Evolutionary conservation across 768 basidiomycete species (phyloP), one percentile per base, ranked within the genome.

Genomic region (Psilocybe azurescens): DNA sequence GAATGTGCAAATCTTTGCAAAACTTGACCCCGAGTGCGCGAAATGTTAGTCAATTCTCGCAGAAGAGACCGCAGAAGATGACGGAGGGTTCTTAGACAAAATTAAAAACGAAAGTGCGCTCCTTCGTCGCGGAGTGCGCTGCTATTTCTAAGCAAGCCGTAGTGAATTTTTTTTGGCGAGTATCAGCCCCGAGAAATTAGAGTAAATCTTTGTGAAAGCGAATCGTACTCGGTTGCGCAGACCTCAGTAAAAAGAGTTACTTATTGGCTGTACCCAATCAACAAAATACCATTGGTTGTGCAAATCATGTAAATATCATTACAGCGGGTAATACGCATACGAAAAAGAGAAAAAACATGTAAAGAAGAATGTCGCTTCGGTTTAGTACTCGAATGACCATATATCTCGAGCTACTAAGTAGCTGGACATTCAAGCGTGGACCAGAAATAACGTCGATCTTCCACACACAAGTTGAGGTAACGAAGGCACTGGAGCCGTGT

Each of bases 371-470:
- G 78, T 87, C 68, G 72, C 78, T 86, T 75, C 74, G 80, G 83
- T 78, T 88, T 90, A 91, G 89, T 91, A 89, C 89, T 90, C 89
- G 83, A 86, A 83, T 83, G 83, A 69, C 86, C 89, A 90, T 76
- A 60, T 44, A 57, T 63, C 56, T 58, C 38, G 55, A 70, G 73
- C 78, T 75, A 72, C 59, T 60, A 68, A 61, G 71, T 70, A 80
- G 79, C 75, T 82, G 83, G 82, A 76, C 84, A 84, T 79, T 85
- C 88, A 86, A 91, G 89, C 81, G 89, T 91, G 89, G 89, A 91
- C 85, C 84, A 81, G 76, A 85, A 62, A 55, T 76, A 73, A 51
- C 55, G 59, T 83, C 53, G 38, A 70, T 91, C 83, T 91, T 80
- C 90, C 90, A 91, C 88, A 62, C 79, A 79, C 89, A 80, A 86